Conservation (phyloP, 2,329 filamentous ascomycete genomes). For the Bisporella sp. region DNA sequence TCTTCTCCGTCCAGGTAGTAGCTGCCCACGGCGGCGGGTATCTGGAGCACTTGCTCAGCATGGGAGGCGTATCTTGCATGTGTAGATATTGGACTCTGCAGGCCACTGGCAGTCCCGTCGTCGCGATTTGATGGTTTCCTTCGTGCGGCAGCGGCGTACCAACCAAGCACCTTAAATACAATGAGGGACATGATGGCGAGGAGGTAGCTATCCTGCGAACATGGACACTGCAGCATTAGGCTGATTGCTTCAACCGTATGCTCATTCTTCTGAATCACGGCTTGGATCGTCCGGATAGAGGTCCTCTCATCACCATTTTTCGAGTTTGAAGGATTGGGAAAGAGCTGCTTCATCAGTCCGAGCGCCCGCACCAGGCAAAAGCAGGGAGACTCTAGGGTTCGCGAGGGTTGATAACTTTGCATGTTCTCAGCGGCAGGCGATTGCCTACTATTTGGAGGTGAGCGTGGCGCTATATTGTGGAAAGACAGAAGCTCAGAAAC, state of each 20-base stretch:
- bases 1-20: not conserved
- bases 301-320: not conserved
- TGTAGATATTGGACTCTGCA: not conserved
- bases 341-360: constrained; percentile 19
- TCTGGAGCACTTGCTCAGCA: not conserved
- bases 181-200: not conserved
- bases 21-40: not conserved
- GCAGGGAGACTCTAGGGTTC: constrained; percentile 3
- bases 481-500: not conserved
- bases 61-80: not conserved
- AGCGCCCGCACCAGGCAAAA: constrained; percentile 18
- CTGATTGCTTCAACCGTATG: not conserved
- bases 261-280: not conserved
- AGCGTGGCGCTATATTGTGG: no score
- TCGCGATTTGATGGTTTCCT: not conserved
- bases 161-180: not conserved
- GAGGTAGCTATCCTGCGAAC: not conserved
- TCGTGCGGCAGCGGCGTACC: not conserved
- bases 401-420: not conserved
- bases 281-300: not conserved
- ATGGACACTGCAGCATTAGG: not conserved
- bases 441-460: not conserved
- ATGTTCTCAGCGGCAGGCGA: not conserved
- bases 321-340: constrained; percentile 3
- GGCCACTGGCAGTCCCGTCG: not conserved